Conservation (phyloP, 441 rosid species). For the Populus hybrid region DNA sequence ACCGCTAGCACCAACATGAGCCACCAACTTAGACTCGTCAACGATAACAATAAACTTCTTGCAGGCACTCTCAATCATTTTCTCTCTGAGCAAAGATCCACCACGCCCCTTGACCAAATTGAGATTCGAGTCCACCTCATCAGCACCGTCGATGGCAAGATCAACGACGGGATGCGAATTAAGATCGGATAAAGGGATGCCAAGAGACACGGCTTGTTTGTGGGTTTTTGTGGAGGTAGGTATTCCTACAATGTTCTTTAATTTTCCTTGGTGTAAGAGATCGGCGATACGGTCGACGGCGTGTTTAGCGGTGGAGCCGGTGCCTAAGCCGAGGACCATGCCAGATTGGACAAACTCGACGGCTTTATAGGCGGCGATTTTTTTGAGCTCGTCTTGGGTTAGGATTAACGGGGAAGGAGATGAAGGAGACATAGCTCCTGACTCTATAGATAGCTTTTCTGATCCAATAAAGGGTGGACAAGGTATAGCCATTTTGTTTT, state of each 20-base stretch:
- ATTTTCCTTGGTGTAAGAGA: conserved; percentile 63
- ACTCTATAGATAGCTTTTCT: conserved; percentile 45
- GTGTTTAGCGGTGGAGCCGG: conserved; percentile 95
- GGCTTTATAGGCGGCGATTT: conserved; percentile 86
- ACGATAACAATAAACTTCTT: conserved; percentile 74
- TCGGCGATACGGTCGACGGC: conserved; percentile 89
- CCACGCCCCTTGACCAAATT: conserved; percentile 92
- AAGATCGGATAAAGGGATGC: conserved; percentile 80
- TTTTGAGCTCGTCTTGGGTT: conserved; percentile 83
- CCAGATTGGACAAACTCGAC: conserved; percentile 90
- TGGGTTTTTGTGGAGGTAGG: conserved; percentile 81
- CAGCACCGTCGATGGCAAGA: conserved; percentile 95
- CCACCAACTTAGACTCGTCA: conserved; percentile 64
- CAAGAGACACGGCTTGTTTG: conserved; percentile 72
- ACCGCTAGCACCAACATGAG: conserved; percentile 63
- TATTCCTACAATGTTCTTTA: conserved; percentile 63
- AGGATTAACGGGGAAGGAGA: conserved; percentile 38
- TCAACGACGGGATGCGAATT: conserved; percentile 65
- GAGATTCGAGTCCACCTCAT: conserved; percentile 76
- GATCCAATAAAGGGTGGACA: conserved; percentile 49
- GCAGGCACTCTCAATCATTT: conserved; percentile 86
- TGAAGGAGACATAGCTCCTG: conserved; percentile 20
- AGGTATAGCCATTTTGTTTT: conserved; percentile 56
- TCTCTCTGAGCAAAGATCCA: conserved; percentile 86
- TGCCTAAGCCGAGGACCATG: conserved; percentile 92